Conservation (phyloP, 2,329 filamentous ascomycete species). For the Botrytis deweyae region DNA sequence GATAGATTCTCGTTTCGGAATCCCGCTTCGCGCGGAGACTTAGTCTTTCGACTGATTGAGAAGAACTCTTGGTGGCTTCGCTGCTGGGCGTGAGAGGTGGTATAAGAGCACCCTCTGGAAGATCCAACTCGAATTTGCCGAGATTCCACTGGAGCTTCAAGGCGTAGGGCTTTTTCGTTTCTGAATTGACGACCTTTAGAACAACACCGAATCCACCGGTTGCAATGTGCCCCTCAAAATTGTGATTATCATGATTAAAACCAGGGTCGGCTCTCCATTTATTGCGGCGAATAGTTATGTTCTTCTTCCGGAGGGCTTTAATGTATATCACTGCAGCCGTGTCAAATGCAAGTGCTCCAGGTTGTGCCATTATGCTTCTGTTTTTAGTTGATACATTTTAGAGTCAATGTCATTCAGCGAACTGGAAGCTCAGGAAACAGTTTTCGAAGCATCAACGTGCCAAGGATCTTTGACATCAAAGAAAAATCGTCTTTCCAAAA, state of each 20-base stretch:
- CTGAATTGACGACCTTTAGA: background rate
- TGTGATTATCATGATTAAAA: background rate
- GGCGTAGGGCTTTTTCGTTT: background rate
- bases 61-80: background rate
- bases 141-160: conserved; percentile 4
- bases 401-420: background rate
- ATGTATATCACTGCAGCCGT: background rate
- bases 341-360: background rate
- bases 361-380: background rate
- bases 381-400: background rate
- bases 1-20: background rate
- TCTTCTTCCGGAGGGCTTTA: background rate
- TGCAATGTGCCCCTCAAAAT: background rate
- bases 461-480: background rate
- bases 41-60: background rate
- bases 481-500: background rate
- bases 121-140: background rate
- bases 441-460: background rate
- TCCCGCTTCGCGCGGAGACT: conserved; percentile 8
- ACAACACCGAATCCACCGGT: background rate
- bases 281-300: conserved; percentile 7
- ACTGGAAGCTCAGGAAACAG: background rate
- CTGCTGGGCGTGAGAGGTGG: background rate
- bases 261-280: conserved; percentile 1
- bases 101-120: background rate